These are phyloP conservation scores for Mortierella antarctica DNA, from an alignment of 192 early-diverging fungal species.

Conservation along the genomic window DNA sequence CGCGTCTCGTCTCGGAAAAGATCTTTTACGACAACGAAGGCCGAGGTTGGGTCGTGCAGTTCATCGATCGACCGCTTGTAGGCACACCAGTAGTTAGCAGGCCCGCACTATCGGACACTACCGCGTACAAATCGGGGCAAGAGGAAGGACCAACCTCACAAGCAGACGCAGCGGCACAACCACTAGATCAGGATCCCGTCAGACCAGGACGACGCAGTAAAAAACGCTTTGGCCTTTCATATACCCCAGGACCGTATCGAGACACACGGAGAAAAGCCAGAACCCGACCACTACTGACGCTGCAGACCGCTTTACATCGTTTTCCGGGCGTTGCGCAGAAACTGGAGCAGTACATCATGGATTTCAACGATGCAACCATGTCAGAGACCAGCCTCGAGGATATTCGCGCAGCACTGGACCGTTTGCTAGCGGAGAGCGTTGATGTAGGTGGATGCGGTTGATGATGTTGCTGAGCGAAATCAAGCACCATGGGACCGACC, in stretches of 20 bases:
- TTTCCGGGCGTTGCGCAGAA: constrained; percentile 38
- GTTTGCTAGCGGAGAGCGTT: constrained; percentile 27
- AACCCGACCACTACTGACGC: constrained; percentile 22
- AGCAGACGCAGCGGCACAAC: no score
- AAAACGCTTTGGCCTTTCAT: constrained; percentile 5
- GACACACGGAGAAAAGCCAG: constrained; percentile 4
- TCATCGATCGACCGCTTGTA: constrained; percentile 45
- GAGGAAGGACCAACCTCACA: no score
- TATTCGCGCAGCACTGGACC: constrained; percentile 29
- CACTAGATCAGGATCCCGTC: background rate
- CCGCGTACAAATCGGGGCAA: no score
- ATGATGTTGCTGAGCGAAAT: background rate
- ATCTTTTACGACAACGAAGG: constrained; percentile 52
- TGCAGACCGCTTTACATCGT: constrained; percentile 24
- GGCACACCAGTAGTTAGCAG: background rate
- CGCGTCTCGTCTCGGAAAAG: constrained; percentile 40
- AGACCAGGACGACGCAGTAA: constrained; percentile 5
- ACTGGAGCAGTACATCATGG: constrained; percentile 41
- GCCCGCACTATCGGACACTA: no score
- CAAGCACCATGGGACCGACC: no score
- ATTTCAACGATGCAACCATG: constrained; percentile 41
- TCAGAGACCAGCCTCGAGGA: constrained; percentile 24
- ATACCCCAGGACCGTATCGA: background rate
- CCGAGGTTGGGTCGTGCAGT: constrained; percentile 41
- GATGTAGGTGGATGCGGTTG: constrained; percentile 5